Base-by-base conservation (phyloP, 2,329 filamentous ascomycete genomes). In the Teratosphaeria pseudoeucalypti region DNA sequence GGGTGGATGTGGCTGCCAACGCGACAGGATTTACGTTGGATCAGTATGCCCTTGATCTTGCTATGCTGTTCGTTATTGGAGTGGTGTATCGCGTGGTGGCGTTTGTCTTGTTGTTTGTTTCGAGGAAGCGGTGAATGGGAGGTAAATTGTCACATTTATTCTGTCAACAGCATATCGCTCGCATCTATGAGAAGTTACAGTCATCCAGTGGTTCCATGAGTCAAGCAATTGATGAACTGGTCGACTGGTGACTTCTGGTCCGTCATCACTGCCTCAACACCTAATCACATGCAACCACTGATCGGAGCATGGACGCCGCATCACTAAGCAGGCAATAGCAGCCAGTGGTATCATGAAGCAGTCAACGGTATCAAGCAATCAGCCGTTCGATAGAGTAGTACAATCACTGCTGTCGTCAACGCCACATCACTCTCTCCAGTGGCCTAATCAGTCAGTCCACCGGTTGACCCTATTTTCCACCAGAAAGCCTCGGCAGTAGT, bases 21-120 rank as follows among this genome's bases (percentile, higher is more conserved):
- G 64, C 64, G 1, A 73, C 78, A 1, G 81, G 81, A 0, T 83
- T 76, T 61, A 69, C 73, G 43, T 68, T 84, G 1, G 71, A 77
- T 23, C 70, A 75, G 58, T 76, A 78, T 56, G 73, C 72, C 64
- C 59, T 72, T 43, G 83, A 84, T 65, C 57, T 69, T 43, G 63
- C 58, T 65, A 65, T 68, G 23, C 60, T 71, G 27, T 64, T 69
- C 52, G 52, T 65, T 26, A 69, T 71, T 37, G 68, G 68, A 19
- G 37, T 54, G 23, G 63, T 65, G 6, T 71, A 71, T 55, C 66
- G 68, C 49, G 49, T 68, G 32, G 54, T 70, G 27, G 68, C 68
- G 54, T 69, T 66, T 52, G 54, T 68, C 11, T 64, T 58, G 4
- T 55, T 70, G 29, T 43, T 43, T 16, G 37, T 43, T 1, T 43